phyloP scores from a whole-genome alignment of 1,139 yeast genomes.

The Candida mesenterica region DNA sequence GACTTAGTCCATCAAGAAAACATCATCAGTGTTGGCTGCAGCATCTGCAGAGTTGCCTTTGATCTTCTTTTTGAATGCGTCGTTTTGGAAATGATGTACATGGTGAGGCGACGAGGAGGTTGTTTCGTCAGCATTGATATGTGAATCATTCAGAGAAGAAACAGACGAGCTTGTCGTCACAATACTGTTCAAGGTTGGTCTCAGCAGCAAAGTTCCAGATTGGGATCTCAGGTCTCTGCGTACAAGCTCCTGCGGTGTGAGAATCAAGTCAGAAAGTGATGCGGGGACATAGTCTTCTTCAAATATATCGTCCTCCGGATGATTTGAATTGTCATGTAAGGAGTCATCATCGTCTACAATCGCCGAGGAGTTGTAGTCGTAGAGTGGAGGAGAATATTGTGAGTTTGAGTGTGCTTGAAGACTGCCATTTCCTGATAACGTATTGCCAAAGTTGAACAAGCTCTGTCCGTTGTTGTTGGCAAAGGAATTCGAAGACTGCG shows the following conservation, averaged over 20 bases:
- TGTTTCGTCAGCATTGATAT: slow-evolving; percentile 9
- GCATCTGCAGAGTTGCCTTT: slow-evolving; percentile 4
- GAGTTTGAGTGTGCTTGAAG: slow-evolving; percentile 1
- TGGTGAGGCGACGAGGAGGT: slow-evolving; percentile 8
- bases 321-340: slow-evolving; percentile 9
- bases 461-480: background rate
- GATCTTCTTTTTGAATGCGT: slow-evolving; percentile 13
- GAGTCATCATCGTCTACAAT: slow-evolving; percentile 21
- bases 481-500: slow-evolving; percentile 5
- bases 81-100: slow-evolving; percentile 12
- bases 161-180: slow-evolving; percentile 8
- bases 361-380: slow-evolving; percentile 16
- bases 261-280: slow-evolving; percentile 60
- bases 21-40: slow-evolving; percentile 8
- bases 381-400: slow-evolving; percentile 10
- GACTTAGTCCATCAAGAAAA: slow-evolving; percentile 13
- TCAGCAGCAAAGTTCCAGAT: slow-evolving; percentile 41
- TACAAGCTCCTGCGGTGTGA: slow-evolving; percentile 74
- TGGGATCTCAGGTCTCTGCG: slow-evolving; percentile 64
- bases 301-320: slow-evolving; percentile 30
- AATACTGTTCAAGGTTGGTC: slow-evolving; percentile 28
- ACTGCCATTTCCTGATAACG: background rate
- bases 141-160: slow-evolving; percentile 9
- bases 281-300: slow-evolving; percentile 81
- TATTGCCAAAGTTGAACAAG: background rate